Evolutionary conservation across 2,329 filamentous ascomycete species (phyloP), one percentile per base, ranked within the genome.

Genomic region (Venturia oleaginea): DNA sequence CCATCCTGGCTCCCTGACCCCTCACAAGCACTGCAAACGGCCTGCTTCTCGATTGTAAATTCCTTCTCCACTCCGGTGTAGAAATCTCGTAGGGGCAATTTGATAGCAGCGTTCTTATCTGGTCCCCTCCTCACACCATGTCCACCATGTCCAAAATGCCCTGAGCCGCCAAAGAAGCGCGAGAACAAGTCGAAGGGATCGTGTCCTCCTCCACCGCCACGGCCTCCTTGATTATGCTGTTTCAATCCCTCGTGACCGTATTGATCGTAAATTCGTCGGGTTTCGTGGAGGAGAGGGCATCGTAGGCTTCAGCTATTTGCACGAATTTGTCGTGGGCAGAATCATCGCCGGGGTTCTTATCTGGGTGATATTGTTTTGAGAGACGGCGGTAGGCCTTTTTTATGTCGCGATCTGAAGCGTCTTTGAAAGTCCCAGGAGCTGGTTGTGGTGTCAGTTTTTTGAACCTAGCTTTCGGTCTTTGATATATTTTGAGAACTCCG

Each of bases 141-240:
- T 80, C 60, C 86, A 13, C 46, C 85, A 70, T 88, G 79, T 19
- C 89, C 88, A 68, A 90, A 95, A 76, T 94, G 91, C 11, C 92
- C 92, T 43, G 85, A 88, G 27, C 93, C 93, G 67, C 94, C 94
- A 73, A 99, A 99, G 84, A 99, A 97, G 69, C 91, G 89, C 64
- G 87, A 92, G 82, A 99, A 99, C 51, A 99, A 81, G 76, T 99
- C 94, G 74, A 97, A 97, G 24, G 94, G 92, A 73, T 99, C 92
- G 66, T 84, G 81, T 38, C 77, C 77, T 6, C 74, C 72, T 37
- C 80, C 78, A 10, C 78, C 80, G 54, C 82, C 82, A 11, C 83
- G 82, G 61, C 85, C 84, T 57, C 90, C 88, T 71, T 89, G 86
- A 71, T 91, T 84, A 71, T 89, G 90, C 73, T 94, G 88, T 72